These are phyloP conservation scores for Diaporthe australafricana DNA, from an alignment of 2,329 filamentous ascomycete species.

Conservation along the genomic window DNA sequence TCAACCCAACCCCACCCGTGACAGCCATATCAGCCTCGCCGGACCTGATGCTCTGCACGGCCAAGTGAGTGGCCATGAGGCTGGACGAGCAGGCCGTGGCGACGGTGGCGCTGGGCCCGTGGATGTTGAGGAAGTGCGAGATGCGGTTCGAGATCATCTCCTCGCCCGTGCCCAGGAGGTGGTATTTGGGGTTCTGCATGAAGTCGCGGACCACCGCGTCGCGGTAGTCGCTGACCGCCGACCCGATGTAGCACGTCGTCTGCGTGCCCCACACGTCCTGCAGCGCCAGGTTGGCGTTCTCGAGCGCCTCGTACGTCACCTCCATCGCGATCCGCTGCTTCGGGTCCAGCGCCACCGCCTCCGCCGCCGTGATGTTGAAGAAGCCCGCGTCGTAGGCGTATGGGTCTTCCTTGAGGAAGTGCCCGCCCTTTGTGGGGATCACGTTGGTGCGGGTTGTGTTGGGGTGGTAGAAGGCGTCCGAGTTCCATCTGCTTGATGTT, in stretches of 20 bases:
- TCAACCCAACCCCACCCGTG: slow-evolving; percentile 42
- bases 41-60: slow-evolving; percentile 46
- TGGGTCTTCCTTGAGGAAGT: slow-evolving; percentile 31
- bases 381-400: slow-evolving; percentile 26
- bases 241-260: slow-evolving; percentile 49
- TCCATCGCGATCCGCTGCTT: slow-evolving; percentile 30
- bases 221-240: slow-evolving; percentile 48
- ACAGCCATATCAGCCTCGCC: slow-evolving; percentile 44
- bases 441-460: slow-evolving; percentile 52
- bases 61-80: slow-evolving; percentile 54
- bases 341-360: slow-evolving; percentile 19
- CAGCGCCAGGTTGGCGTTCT: slow-evolving; percentile 33
- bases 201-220: slow-evolving; percentile 42
- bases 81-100: slow-evolving; percentile 60
- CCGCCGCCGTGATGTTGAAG: slow-evolving; percentile 17
- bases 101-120: slow-evolving; percentile 55
- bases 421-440: slow-evolving; percentile 41
- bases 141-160: slow-evolving; percentile 54
- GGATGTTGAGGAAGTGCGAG: slow-evolving; percentile 54
- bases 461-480: slow-evolving; percentile 39
- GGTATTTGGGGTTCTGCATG: slow-evolving; percentile 44
- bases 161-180: slow-evolving; percentile 49
- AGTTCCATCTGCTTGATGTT: slow-evolving; percentile 1
- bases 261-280: slow-evolving; percentile 45
- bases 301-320: slow-evolving; percentile 26